Evolutionary conservation across 306 rosid species (phyloP).

Genomic region (Quercus parvula): DNA sequence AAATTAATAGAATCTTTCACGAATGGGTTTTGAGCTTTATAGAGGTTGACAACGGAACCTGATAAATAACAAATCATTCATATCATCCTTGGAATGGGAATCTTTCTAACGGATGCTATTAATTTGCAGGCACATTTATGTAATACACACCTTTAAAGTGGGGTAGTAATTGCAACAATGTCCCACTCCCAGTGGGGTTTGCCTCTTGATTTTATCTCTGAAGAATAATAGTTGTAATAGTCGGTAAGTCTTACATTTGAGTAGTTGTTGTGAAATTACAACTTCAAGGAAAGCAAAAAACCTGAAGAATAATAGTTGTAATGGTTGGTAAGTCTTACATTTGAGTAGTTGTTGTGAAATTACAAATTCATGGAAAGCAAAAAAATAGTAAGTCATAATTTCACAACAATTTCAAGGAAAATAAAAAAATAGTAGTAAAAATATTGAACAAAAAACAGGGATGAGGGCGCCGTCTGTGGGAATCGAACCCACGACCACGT

Average conservation of each 20-base stretch:
- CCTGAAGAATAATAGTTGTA: no score
- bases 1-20: neutral
- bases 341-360: no score
- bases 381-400: no score
- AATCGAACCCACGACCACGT: slow-evolving; percentile 32
- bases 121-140: neutral
- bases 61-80: neutral
- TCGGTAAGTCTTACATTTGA: no score
- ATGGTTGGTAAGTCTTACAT: no score
- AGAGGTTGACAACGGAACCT: neutral
- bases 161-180: neutral
- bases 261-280: no score
- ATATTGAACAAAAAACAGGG: neutral
- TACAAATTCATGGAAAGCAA: no score
- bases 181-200: no score
- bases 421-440: neutral
- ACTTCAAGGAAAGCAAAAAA: no score
- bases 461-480: slow-evolving; percentile 20
- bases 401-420: neutral
- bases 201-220: no score
- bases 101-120: neutral
- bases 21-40: neutral
- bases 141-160: neutral
- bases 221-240: no score
- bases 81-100: neutral